A percentile compares a stretch with the other conserved stretches of the same genome.
Evolutionary conservation across 768 basidiomycete species (phyloP).

Genomic region (Hericium coralloides): DNA sequence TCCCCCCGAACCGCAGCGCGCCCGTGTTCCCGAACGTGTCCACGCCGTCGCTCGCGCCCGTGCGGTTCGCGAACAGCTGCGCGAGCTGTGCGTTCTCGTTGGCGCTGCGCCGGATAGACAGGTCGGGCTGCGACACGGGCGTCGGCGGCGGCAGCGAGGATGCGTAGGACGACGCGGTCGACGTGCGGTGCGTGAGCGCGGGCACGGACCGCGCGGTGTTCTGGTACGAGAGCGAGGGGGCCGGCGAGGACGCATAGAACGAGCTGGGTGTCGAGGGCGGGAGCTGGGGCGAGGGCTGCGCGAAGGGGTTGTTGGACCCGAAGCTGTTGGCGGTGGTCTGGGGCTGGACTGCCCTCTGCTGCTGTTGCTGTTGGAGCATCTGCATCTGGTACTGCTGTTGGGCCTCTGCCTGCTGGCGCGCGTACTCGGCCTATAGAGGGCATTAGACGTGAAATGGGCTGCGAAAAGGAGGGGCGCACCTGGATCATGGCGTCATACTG

Average conservation of each 20-base stretch:
- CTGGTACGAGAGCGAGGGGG: not conserved
- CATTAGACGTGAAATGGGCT: constrained; percentile 8
- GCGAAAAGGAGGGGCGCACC: constrained; percentile 18
- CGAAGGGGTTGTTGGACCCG: constrained; percentile 90
- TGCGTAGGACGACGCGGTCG: constrained; percentile 8
- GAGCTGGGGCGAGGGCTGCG: constrained; percentile 23
- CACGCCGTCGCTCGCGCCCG: constrained; percentile 6
- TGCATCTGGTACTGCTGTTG: constrained; percentile 29
- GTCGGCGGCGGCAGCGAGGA: constrained; percentile 12
- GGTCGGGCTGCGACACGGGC: constrained; percentile 7
- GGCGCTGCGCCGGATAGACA: not conserved
- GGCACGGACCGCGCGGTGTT: constrained; percentile 7
- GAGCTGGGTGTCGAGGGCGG: constrained; percentile 29
- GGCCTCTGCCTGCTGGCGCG: constrained; percentile 51
- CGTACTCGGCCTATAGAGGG: constrained; percentile 51
- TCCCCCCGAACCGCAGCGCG: constrained; percentile 8
- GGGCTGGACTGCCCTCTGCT: constrained; percentile 34
- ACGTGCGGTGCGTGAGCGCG: constrained; percentile 9
- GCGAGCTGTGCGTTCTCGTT: constrained; percentile 1
- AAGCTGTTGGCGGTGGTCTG: constrained; percentile 55
- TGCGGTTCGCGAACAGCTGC: not conserved
- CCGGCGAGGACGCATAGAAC: constrained; percentile 19
- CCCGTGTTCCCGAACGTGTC: constrained; percentile 15
- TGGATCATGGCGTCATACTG: constrained; percentile 80
- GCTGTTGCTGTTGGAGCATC: constrained; percentile 24